Percentiles rank a stretch among this genome's conserved stretches.
These are phyloP conservation scores for Backusella luteola DNA, from an alignment of 192 early-diverging fungal genomes.

Conservation along the genomic window DNA sequence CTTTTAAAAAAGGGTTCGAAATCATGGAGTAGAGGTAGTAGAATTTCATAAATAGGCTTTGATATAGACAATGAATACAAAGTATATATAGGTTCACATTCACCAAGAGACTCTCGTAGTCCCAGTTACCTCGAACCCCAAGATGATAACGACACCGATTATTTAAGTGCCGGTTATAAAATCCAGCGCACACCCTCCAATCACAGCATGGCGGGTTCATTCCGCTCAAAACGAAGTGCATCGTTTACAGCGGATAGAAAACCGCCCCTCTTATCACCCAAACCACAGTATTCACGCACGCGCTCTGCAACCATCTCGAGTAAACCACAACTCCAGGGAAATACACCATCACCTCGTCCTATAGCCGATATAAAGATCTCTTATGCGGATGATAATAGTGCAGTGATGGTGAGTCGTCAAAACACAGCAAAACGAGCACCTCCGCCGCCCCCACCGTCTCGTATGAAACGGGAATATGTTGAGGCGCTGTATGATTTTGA, in stretches of 20 bases:
- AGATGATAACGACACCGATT: neutral
- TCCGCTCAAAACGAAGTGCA: neutral
- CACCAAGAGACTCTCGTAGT: neutral
- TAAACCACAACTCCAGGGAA: neutral
- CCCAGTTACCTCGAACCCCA: neutral
- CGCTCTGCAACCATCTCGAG: neutral
- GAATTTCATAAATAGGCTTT: no score
- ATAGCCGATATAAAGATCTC: neutral
- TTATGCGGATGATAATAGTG: neutral
- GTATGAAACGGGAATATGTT: neutral
- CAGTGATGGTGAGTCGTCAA: neutral
- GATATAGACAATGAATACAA: no score
- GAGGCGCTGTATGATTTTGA: conserved; percentile 38
- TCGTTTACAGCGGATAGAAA: neutral
- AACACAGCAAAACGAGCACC: neutral
- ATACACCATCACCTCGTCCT: neutral
- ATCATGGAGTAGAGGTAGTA: neutral
- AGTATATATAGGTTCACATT: neutral
- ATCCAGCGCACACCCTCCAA: neutral
- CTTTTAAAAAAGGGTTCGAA: neutral
- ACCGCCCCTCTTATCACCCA: neutral
- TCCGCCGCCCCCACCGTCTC: conserved; percentile 25
- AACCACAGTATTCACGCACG: neutral
- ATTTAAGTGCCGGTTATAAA: neutral
- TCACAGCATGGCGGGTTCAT: neutral